Evolutionary conservation across 176 grass and related monocot genomes (phyloP).

Genomic region (Microstegium vimineum): DNA sequence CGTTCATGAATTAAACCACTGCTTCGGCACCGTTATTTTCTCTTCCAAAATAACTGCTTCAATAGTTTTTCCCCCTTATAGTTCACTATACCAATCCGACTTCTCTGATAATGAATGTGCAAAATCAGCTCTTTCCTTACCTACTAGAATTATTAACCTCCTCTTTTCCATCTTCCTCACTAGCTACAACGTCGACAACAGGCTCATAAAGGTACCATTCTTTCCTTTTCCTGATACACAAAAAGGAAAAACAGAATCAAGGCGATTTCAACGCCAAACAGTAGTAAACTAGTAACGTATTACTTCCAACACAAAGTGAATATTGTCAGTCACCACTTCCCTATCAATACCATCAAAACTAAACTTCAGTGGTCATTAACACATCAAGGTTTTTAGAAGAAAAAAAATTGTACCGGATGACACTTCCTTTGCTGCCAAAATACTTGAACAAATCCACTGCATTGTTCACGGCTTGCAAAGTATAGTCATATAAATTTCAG

Average conservation of each 20-base stretch:
- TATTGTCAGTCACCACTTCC: background rate
- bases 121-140: conserved; percentile 18
- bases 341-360: background rate
- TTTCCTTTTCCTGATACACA: conserved; percentile 78
- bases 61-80: background rate
- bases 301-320: background rate
- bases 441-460: conserved; percentile 83
- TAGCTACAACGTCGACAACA: conserved; percentile 66
- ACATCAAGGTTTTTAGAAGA: background rate
- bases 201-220: conserved; percentile 91
- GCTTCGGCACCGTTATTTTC: background rate
- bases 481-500: background rate
- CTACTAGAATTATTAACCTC: conserved; percentile 62
- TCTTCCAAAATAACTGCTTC: background rate
- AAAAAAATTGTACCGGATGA: conserved; percentile 54
- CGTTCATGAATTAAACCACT: background rate
- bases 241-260: conserved; percentile 11
- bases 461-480: conserved; percentile 68
- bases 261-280: background rate
- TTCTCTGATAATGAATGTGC: background rate
- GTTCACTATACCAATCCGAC: background rate
- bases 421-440: conserved; percentile 88
- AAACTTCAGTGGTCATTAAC: background rate
- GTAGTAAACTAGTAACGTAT: background rate
- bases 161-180: conserved; percentile 57